A percentile compares a stretch with the other conserved stretches of the same genome.
phyloP scores from a whole-genome alignment of 768 basidiomycete species.

The Leccinum aurantiacum region DNA sequence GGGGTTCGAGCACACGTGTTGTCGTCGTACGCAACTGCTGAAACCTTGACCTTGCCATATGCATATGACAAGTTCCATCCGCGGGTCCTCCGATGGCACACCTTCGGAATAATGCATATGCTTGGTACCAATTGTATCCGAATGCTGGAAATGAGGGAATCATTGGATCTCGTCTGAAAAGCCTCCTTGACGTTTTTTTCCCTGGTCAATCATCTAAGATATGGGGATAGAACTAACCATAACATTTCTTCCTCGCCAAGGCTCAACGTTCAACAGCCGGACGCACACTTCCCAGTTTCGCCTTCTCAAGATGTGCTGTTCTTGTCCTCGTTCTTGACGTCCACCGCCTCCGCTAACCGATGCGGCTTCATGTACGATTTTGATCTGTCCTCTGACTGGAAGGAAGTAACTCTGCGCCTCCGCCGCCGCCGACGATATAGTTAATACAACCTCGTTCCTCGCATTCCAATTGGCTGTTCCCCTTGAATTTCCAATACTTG shows the following conservation, averaged over 20 bases:
- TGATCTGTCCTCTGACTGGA: neutral
- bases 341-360: neutral
- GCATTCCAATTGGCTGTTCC: neutral
- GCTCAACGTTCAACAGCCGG: neutral
- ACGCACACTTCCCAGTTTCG: neutral
- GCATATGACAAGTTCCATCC: neutral
- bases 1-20: constrained; percentile 6
- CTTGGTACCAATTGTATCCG: neutral
- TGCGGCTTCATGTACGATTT: neutral
- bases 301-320: neutral
- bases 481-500: neutral
- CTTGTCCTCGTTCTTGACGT: neutral
- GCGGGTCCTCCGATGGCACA: neutral
- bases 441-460: neutral
- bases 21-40: constrained; percentile 2
- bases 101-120: neutral
- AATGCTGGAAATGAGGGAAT: neutral
- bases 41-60: neutral
- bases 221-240: neutral
- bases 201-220: neutral
- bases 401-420: neutral
- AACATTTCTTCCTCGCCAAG: neutral
- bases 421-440: neutral
- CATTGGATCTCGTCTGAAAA: neutral
- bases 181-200: neutral